A percentile compares a stretch with the other conserved stretches of the same genome.
Conservation (phyloP, 805 yeast species). For the Naumovozyma castellii region DNA sequence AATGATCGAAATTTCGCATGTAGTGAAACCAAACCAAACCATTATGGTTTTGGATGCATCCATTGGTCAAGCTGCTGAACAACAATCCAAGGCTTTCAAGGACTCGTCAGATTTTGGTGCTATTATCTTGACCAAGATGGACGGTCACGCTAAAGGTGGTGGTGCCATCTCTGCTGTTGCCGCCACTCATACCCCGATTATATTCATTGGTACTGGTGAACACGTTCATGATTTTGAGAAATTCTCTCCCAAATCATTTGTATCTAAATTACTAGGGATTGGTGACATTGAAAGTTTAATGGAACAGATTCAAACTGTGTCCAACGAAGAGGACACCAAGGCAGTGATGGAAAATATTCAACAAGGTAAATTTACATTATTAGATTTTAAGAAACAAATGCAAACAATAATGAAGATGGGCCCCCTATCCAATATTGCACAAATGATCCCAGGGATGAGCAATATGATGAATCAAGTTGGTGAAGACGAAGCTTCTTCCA, state of each 20-base stretch:
- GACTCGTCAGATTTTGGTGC: constrained; percentile 91
- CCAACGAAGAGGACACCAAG: constrained; percentile 79
- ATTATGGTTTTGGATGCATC: constrained; percentile 96
- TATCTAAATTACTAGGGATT: constrained; percentile 86
- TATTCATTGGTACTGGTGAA: constrained; percentile 97
- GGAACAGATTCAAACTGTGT: constrained; percentile 72
- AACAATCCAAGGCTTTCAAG: constrained; percentile 88
- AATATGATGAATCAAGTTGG: constrained; percentile 80
- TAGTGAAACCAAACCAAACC: constrained; percentile 88
- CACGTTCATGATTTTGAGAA: constrained; percentile 88
- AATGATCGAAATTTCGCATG: constrained; percentile 86
- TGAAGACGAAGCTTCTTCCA: constrained; percentile 81
- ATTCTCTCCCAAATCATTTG: constrained; percentile 80
- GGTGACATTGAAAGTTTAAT: constrained; percentile 91
- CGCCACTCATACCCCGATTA: constrained; percentile 88
- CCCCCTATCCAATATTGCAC: constrained; percentile 85
- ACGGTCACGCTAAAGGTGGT: constrained; percentile 98
- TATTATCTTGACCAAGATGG: constrained; percentile 90
- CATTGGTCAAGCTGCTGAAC: constrained; percentile 96
- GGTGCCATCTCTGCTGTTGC: constrained; percentile 99
- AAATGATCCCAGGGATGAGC: constrained; percentile 90
- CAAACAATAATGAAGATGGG: constrained; percentile 95
- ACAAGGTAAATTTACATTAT: constrained; percentile 86
- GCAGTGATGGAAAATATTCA: constrained; percentile 85
- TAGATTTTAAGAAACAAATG: constrained; percentile 92